phyloP scores from a whole-genome alignment of 352 stramenopile species.

The Phytopythium ostracodes region DNA sequence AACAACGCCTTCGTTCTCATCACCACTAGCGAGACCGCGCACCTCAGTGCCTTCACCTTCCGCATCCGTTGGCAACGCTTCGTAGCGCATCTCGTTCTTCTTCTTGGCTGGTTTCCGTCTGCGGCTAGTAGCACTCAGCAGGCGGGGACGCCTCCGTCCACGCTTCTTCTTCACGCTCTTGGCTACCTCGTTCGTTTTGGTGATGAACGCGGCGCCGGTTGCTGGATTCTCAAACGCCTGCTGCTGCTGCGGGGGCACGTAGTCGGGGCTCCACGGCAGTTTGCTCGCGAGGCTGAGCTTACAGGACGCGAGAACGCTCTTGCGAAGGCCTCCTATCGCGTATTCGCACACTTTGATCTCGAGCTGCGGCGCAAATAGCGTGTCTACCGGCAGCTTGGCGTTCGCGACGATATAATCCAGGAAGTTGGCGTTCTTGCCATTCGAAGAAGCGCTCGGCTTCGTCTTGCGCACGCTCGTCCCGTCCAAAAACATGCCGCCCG shows the following conservation, averaged over 20 bases:
- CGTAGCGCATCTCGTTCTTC: slow-evolving; percentile 4
- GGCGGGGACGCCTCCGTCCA: neutral
- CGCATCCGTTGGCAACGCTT: neutral
- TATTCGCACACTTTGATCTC: slow-evolving; percentile 55
- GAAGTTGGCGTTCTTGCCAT: slow-evolving; percentile 75
- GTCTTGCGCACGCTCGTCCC: slow-evolving; percentile 37
- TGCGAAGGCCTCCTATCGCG: slow-evolving; percentile 51
- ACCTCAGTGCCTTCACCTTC: neutral
- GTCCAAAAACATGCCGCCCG: slow-evolving; percentile 45
- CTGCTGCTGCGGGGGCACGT: slow-evolving; percentile 26
- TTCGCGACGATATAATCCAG: slow-evolving; percentile 48
- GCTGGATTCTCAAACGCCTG: slow-evolving; percentile 45
- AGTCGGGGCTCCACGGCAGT: slow-evolving; percentile 64
- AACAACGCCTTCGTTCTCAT: neutral
- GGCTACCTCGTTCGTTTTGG: neutral
- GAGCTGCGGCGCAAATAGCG: slow-evolving; percentile 55
- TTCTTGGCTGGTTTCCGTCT: slow-evolving; percentile 6
- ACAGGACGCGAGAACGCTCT: slow-evolving; percentile 46
- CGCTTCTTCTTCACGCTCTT: neutral
- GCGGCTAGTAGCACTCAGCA: neutral
- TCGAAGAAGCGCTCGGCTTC: slow-evolving; percentile 28
- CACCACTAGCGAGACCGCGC: neutral
- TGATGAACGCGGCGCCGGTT: neutral
- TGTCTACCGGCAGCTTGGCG: slow-evolving; percentile 55
- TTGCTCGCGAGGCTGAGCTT: slow-evolving; percentile 56